Evolutionary conservation across 176 grass and related monocot genomes (phyloP).

Genomic region (Metroxylon sagu): DNA sequence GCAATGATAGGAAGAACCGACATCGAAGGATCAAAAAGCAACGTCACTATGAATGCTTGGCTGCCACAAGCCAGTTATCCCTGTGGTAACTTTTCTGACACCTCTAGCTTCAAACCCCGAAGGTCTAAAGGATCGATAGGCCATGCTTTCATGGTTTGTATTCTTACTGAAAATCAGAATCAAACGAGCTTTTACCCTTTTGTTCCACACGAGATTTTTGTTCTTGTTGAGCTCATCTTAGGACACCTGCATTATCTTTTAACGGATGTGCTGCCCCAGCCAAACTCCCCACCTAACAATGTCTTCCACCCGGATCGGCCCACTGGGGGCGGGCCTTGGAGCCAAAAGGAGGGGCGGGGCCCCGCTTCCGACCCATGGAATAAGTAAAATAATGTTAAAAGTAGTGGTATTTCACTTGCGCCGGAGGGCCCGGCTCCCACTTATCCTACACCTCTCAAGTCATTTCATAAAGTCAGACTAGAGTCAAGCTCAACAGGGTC

Average conservation of each 20-base stretch:
- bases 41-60: constrained; percentile 16
- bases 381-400: constrained; percentile 81
- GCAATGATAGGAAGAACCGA: too few species aligned
- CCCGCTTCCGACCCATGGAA: constrained; percentile 43
- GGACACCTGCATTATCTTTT: constrained; percentile 43
- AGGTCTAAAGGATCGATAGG: constrained; percentile 41
- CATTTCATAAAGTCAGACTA: neutral
- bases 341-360: neutral
- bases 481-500: too few species aligned
- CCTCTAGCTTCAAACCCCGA: constrained; percentile 47
- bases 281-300: constrained; percentile 46
- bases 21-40: too few species aligned
- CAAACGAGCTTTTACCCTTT: constrained; percentile 24
- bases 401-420: constrained; percentile 62
- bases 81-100: constrained; percentile 58
- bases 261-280: constrained; percentile 45
- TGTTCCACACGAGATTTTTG: constrained; percentile 29
- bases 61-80: constrained; percentile 66
- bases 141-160: constrained; percentile 24
- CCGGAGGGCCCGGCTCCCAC: constrained; percentile 2
- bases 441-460: constrained; percentile 11
- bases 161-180: constrained; percentile 16
- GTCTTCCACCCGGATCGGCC: constrained; percentile 29
- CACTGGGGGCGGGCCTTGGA: neutral
- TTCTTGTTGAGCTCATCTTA: constrained; percentile 37